phyloP scores from a whole-genome alignment of 306 rosid genomes.

The Clitoria ternatea region DNA sequence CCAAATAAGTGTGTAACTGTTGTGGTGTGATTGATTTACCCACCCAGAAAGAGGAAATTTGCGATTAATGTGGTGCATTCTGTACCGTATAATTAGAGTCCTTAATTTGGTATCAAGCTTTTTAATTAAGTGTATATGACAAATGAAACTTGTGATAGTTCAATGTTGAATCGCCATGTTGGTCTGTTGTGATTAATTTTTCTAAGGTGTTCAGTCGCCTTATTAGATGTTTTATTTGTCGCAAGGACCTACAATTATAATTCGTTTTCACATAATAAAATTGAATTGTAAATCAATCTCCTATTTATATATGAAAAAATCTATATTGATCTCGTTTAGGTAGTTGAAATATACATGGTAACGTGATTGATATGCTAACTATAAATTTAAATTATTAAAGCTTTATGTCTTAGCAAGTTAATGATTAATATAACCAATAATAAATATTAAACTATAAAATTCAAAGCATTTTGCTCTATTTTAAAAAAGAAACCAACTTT shows the following conservation, averaged over 20 bases:
- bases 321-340: neutral
- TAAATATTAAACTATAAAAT: neutral
- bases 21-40: slow-evolving; percentile 20
- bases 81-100: neutral
- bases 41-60: neutral
- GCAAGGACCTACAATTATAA: neutral
- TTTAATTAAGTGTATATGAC: slow-evolving; percentile 20
- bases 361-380: neutral
- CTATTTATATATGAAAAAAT: neutral
- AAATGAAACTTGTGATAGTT: slow-evolving; percentile 9
- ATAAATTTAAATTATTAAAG: neutral
- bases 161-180: neutral
- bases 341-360: neutral
- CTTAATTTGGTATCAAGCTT: slow-evolving; percentile 7
- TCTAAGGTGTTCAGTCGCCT: neutral
- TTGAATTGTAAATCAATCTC: neutral
- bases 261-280: neutral
- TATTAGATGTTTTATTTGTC: neutral
- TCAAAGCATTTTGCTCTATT: neutral
- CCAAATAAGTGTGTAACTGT: neutral
- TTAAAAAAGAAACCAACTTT: neutral
- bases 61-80: slow-evolving; percentile 9
- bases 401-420: neutral
- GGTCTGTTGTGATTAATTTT: neutral
- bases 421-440: neutral